phyloP scores from a whole-genome alignment of 768 basidiomycete genomes.

The Xanthoconium purpureum region DNA sequence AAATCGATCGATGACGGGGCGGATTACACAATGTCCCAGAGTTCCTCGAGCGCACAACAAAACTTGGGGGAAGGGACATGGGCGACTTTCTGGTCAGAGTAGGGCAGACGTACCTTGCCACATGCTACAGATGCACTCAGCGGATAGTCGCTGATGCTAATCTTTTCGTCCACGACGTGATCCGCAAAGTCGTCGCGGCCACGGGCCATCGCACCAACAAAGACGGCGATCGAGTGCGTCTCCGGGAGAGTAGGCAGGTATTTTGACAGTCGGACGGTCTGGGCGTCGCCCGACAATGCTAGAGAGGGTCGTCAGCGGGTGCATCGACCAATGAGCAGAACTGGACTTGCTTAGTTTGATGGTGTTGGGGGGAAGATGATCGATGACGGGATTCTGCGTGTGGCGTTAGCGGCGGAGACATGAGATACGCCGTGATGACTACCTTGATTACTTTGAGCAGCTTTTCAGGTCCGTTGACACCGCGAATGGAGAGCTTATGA shows the following conservation, averaged over 20 bases:
- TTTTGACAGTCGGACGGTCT: constrained; percentile 71
- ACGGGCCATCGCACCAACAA: constrained; percentile 98
- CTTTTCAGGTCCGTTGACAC: constrained; percentile 96
- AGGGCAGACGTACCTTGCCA: constrained; percentile 71
- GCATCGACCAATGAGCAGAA: neutral
- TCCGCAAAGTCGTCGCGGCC: constrained; percentile 98
- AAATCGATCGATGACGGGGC: constrained; percentile 1
- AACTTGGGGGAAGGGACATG: constrained; percentile 48
- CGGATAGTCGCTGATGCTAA: constrained; percentile 91
- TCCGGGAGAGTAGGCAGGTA: constrained; percentile 85
- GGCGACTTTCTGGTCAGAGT: neutral
- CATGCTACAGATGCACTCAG: constrained; percentile 93
- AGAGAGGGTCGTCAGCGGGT: constrained; percentile 7
- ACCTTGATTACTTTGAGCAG: constrained; percentile 96
- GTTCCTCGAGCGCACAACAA: constrained; percentile 88
- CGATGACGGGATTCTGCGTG: constrained; percentile 82
- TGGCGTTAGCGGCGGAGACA: constrained; percentile 1
- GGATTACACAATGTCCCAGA: constrained; percentile 85
- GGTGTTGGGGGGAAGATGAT: constrained; percentile 93
- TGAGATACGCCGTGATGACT: constrained; percentile 13
- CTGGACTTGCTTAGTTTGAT: constrained; percentile 83
- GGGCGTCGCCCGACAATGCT: constrained; percentile 93
- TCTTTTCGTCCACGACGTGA: constrained; percentile 91
- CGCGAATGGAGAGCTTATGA: constrained; percentile 92
- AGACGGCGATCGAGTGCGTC: constrained; percentile 88